phyloP scores from a whole-genome alignment of 164 flowering plant genomes.

The Amborella trichopoda region DNA sequence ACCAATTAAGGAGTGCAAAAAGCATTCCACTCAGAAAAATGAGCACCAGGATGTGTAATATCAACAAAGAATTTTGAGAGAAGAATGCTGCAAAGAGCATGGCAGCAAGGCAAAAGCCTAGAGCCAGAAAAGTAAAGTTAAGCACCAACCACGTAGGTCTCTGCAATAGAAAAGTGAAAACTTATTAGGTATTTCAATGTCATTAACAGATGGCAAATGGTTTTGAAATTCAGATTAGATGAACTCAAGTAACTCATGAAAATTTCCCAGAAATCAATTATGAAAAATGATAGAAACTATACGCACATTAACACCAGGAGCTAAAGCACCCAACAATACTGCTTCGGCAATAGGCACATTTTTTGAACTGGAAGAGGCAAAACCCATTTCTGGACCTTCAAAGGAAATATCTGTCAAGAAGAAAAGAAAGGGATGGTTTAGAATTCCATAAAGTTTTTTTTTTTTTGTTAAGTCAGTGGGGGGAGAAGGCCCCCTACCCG shows the following conservation, averaged over 20 bases:
- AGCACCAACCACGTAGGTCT: constrained; percentile 73
- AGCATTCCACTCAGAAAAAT: constrained; percentile 44
- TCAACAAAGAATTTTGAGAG: constrained; percentile 43
- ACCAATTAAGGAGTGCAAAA: constrained; percentile 74
- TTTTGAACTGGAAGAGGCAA: no score
- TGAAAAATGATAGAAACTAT: no score
- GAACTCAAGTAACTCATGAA: no score
- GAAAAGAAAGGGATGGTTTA: no score
- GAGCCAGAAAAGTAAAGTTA: constrained; percentile 51
- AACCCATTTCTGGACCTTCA: no score
- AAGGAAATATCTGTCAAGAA: no score
- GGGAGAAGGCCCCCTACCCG: no score
- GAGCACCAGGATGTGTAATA: constrained; percentile 55
- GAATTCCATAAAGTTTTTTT: no score
- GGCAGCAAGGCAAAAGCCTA: constrained; percentile 53
- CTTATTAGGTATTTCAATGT: background rate
- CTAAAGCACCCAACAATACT: constrained; percentile 75
- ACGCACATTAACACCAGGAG: constrained; percentile 86
- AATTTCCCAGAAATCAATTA: no score
- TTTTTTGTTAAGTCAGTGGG: no score
- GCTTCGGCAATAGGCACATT: constrained; percentile 56
- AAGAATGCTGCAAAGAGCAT: constrained; percentile 70
- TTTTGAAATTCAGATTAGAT: no score
- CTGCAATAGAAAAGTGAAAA: constrained; percentile 16
- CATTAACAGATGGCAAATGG: background rate